Percentiles rank a stretch among this genome's conserved stretches.
Evolutionary conservation across 1,284 basidiomycete species (phyloP).

Genomic region (Tilletiopsis washingtonensis): DNA sequence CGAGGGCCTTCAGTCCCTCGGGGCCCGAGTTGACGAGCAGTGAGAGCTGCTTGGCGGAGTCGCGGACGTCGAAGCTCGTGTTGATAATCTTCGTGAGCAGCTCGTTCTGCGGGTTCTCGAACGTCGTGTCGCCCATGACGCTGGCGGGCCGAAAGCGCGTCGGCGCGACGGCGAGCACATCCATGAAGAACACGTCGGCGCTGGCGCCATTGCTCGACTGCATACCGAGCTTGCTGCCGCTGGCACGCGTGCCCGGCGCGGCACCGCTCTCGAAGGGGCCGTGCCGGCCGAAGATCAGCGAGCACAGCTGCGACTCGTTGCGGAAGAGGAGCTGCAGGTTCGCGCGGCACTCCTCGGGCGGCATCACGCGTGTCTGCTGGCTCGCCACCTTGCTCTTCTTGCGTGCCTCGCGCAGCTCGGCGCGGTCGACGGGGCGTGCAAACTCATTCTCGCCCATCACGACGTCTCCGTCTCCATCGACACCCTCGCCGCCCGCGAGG

Average conservation of each 20-base stretch:
- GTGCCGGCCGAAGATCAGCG: constrained; percentile 84
- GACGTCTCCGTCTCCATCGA: constrained; percentile 10
- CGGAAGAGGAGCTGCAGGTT: constrained; percentile 82
- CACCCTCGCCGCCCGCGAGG: constrained; percentile 2
- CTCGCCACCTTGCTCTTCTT: constrained; percentile 33
- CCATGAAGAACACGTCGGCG: constrained; percentile 95
- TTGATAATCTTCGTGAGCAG: constrained; percentile 76
- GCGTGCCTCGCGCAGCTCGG: constrained; percentile 45
- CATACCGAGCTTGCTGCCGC: constrained; percentile 13
- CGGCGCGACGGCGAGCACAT: constrained; percentile 82
- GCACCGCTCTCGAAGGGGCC: constrained; percentile 59
- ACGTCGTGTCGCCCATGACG: constrained; percentile 82
- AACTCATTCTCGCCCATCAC: constrained; percentile 7
- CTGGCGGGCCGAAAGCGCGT: constrained; percentile 92
- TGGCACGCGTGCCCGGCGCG: constrained; percentile 14
- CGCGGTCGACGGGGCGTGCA: constrained; percentile 58
- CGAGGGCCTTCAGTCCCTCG: constrained; percentile 15
- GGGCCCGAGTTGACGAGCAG: constrained; percentile 60
- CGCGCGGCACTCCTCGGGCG: constrained; percentile 83
- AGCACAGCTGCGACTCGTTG: constrained; percentile 73
- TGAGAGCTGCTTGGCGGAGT: constrained; percentile 4
- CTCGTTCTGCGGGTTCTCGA: constrained; percentile 95
- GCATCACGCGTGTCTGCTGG: constrained; percentile 68
- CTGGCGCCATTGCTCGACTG: constrained; percentile 53
- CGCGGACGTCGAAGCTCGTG: constrained; percentile 54